Evolutionary conservation across 2,329 filamentous ascomycete species (phyloP).

Genomic region (Pyrenophora seminiperda): DNA sequence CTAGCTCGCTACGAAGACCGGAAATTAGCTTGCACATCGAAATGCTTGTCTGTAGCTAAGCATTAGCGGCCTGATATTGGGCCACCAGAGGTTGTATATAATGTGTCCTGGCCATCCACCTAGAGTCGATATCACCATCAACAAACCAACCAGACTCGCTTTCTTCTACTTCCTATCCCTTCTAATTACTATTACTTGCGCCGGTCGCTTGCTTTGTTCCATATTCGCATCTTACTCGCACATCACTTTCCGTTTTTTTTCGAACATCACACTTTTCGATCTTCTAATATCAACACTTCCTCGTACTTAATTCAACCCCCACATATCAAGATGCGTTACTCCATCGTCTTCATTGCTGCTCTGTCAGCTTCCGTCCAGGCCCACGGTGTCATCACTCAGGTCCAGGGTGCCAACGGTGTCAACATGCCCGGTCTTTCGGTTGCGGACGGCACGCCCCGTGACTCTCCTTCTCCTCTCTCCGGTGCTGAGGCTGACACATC

Average conservation of each 20-base stretch:
- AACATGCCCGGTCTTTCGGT: constrained; percentile 67
- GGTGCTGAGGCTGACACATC: constrained; percentile 73
- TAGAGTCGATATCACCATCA: constrained; percentile 33
- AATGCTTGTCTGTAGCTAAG: constrained; percentile 43
- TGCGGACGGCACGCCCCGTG: constrained; percentile 69
- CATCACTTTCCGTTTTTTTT: background rate
- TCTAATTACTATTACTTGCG: constrained; percentile 42
- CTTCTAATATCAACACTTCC: background rate
- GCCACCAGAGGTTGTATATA: constrained; percentile 32
- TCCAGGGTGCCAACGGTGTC: constrained; percentile 66
- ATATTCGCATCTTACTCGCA: constrained; percentile 3
- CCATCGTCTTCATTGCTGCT: constrained; percentile 54
- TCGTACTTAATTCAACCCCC: constrained; percentile 10
- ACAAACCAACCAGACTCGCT: constrained; percentile 29
- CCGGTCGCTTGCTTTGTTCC: constrained; percentile 44
- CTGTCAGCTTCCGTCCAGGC: constrained; percentile 57
- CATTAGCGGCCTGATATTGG: constrained; percentile 21
- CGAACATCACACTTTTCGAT: constrained; percentile 13
- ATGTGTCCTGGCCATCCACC: constrained; percentile 19
- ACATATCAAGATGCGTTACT: constrained; percentile 55
- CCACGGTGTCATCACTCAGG: constrained; percentile 63
- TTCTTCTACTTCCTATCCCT: constrained; percentile 25
- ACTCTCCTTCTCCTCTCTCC: constrained; percentile 65
- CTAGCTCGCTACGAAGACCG: constrained; percentile 8
- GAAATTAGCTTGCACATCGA: constrained; percentile 11